These are phyloP conservation scores for Margaritispora aquatica DNA, from an alignment of 495 filamentous ascomycete species.

Conservation along the genomic window DNA sequence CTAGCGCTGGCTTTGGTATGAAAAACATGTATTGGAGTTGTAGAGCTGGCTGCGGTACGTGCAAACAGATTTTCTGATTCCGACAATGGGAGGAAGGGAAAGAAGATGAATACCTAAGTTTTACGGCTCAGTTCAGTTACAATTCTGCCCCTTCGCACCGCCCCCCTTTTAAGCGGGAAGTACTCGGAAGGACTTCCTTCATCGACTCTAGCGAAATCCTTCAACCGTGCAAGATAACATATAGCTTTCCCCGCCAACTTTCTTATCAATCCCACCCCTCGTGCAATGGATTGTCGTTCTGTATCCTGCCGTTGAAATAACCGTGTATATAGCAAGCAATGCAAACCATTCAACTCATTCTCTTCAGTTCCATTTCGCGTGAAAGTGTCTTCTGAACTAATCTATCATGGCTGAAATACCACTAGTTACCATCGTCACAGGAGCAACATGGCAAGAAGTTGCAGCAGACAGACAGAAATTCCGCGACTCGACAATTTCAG, in stretches of 20 bases:
- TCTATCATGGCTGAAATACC: slow-evolving; percentile 20
- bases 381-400: background rate
- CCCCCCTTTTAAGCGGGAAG: too few species aligned
- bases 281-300: background rate
- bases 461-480: slow-evolving; percentile 37
- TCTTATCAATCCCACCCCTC: background rate
- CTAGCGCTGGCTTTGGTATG: too few species aligned
- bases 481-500: slow-evolving; percentile 36
- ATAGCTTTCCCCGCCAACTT: background rate
- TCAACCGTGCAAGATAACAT: background rate
- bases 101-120: background rate
- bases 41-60: too few species aligned
- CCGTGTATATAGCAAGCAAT: background rate
- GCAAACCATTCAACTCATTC: background rate
- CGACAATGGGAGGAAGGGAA: too few species aligned
- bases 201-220: background rate
- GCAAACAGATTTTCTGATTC: too few species aligned
- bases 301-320: background rate
- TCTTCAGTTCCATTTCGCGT: too few species aligned
- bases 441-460: slow-evolving; percentile 41
- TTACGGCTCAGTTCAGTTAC: background rate
- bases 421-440: slow-evolving; percentile 29
- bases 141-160: too few species aligned
- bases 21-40: too few species aligned
- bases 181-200: background rate